Percentiles rank a stretch among this genome's conserved stretches.
Conservation (phyloP, 2,329 filamentous ascomycete species). For the Aspergillus tamarii region DNA sequence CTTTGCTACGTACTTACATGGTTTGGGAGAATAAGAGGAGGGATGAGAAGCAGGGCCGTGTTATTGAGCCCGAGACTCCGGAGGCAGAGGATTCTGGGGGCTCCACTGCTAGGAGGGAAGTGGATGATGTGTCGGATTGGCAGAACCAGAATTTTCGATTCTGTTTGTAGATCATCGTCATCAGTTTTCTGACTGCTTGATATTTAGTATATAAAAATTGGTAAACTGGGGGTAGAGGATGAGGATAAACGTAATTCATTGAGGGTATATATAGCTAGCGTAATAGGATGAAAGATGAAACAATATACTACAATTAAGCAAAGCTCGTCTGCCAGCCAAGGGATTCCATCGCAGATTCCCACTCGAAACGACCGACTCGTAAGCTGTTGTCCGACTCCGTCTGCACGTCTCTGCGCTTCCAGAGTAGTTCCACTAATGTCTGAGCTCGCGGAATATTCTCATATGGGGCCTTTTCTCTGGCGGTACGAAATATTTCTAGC, state of each 20-base stretch:
- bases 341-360: neutral
- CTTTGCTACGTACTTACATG: conserved; percentile 3
- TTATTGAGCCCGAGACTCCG: conserved; percentile 12
- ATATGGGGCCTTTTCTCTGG: neutral
- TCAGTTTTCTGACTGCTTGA: too few relatives aligned
- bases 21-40: conserved; percentile 11
- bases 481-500: neutral
- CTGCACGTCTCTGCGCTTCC: neutral
- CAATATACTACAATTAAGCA: neutral
- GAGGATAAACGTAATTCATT: neutral
- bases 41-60: conserved; percentile 9
- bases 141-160: conserved; percentile 13
- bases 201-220: too few relatives aligned
- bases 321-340: neutral
- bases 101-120: neutral
- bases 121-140: conserved; percentile 13
- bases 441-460: neutral
- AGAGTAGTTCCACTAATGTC: neutral
- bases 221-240: neutral
- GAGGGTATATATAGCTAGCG: neutral
- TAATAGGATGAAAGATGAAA: neutral
- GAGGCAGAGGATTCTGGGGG: neutral
- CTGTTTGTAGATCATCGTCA: conserved; percentile 1
- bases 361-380: neutral
- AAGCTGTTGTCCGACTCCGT: too few relatives aligned